Conservation (phyloP, 1,139 yeast species). For the Candida albicans region DNA sequence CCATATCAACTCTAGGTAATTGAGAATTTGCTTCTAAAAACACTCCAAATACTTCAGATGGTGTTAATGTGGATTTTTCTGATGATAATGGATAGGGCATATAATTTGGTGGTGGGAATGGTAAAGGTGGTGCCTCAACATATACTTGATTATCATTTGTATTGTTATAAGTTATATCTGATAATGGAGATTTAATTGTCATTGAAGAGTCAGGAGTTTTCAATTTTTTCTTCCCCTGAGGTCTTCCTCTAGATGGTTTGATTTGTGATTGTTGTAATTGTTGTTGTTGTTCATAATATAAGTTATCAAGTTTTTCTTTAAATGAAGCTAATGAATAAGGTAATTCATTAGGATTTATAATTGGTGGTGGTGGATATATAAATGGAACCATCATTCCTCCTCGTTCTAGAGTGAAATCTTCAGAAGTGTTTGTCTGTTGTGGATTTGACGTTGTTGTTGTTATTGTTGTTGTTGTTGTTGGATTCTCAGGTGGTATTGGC, state of each 20-base stretch:
- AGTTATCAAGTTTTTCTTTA: slow-evolving; percentile 6
- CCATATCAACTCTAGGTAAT: slow-evolving; percentile 48
- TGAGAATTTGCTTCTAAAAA: slow-evolving; percentile 39
- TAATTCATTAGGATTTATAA: slow-evolving; percentile 25
- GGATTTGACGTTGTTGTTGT: slow-evolving; percentile 11
- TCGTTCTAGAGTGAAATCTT: neutral
- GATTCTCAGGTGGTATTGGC: slow-evolving; percentile 37
- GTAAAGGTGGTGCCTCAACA: slow-evolving; percentile 43
- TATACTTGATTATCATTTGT: slow-evolving; percentile 11
- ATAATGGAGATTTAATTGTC: slow-evolving; percentile 4
- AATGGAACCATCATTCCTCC: slow-evolving; percentile 47
- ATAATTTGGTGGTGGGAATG: slow-evolving; percentile 49
- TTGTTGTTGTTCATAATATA: slow-evolving; percentile 7
- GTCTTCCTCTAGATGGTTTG: slow-evolving; percentile 1
- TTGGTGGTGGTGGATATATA: slow-evolving; percentile 47
- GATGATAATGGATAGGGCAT: slow-evolving; percentile 50
- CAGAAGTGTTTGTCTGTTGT: neutral
- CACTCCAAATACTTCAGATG: slow-evolving; percentile 37
- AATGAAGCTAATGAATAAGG: slow-evolving; percentile 23
- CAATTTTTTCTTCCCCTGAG: slow-evolving; percentile 1
- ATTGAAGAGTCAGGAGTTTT: neutral
- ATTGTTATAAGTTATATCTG: neutral
- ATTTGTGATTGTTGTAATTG: slow-evolving; percentile 3
- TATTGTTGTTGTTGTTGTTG: slow-evolving; percentile 10
- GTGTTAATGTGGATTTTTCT: slow-evolving; percentile 36